Conservation (phyloP, 1,284 basidiomycete species). For the Trichosporon coremiiforme region DNA sequence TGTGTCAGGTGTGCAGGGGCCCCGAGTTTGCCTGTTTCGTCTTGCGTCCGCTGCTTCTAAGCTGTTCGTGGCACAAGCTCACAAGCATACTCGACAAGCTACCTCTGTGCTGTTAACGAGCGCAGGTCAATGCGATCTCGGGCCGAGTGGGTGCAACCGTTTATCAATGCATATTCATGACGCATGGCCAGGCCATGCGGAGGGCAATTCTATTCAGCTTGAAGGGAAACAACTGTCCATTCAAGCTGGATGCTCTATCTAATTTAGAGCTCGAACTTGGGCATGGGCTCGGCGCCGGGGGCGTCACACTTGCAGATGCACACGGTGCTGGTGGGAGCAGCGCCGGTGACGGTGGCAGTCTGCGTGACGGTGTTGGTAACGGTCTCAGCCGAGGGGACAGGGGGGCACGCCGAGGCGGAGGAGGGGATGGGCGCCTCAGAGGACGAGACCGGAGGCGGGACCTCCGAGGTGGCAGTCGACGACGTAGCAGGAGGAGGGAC, state of each 20-base stretch:
- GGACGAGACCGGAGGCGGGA: neutral
- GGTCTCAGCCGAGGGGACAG: neutral
- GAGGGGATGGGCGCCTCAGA: neutral
- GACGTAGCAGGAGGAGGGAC: neutral
- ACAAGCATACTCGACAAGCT: too few relatives aligned
- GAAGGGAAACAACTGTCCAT: neutral
- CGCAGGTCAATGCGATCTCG: neutral
- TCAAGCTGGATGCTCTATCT: neutral
- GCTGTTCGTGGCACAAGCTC: neutral
- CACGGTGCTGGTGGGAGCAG: constrained; percentile 5
- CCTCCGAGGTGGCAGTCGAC: neutral
- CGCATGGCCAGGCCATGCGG: neutral
- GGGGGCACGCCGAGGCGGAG: constrained; percentile 10
- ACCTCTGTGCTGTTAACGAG: too few relatives aligned
- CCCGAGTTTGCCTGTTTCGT: neutral
- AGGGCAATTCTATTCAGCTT: neutral
- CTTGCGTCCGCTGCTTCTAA: too few relatives aligned
- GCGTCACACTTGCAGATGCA: constrained; percentile 25
- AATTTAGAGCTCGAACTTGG: constrained; percentile 26
- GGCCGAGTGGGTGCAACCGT: neutral
- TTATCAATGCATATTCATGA: neutral
- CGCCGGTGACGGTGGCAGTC: neutral
- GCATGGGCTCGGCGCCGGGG: constrained; percentile 26
- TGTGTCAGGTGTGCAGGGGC: constrained; percentile 8
- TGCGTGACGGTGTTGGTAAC: constrained; percentile 12